A percentile compares a stretch with the other conserved stretches of the same genome.
phyloP scores from a whole-genome alignment of 768 basidiomycete species.

The Lactarius psammicola region DNA sequence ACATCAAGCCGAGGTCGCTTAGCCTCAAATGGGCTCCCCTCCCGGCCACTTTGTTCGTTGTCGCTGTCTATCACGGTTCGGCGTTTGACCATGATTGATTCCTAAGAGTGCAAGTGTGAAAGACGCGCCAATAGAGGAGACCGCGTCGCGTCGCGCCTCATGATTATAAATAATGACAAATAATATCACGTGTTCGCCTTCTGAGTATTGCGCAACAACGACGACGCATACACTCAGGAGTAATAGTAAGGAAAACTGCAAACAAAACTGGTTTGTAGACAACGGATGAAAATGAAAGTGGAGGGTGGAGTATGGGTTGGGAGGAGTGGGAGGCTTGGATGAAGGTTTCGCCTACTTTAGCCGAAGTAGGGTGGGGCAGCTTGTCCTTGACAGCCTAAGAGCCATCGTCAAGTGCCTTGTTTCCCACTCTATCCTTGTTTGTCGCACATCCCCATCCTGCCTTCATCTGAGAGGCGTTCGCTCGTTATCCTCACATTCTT shows the following conservation, averaged over 20 bases:
- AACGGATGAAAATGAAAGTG: not conserved
- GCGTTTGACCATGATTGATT: slow-evolving; percentile 25
- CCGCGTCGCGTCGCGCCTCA: slow-evolving; percentile 10
- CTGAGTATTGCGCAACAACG: not conserved
- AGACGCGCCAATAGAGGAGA: not conserved
- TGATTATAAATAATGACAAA: not conserved
- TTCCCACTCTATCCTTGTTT: not conserved
- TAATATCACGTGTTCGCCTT: slow-evolving; percentile 1
- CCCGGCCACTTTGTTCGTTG: slow-evolving; percentile 20
- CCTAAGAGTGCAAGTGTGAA: not conserved
- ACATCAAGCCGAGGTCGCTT: slow-evolving; percentile 26
- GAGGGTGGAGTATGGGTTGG: not conserved
- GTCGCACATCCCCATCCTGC: not conserved
- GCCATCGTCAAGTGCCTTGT: slow-evolving; percentile 14
- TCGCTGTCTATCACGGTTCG: slow-evolving; percentile 26
- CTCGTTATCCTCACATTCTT: slow-evolving; percentile 20
- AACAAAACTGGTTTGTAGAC: not conserved
- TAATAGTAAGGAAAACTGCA: not conserved
- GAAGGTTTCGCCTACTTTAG: not conserved
- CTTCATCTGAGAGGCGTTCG: slow-evolving; percentile 9
- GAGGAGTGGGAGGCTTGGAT: not conserved
- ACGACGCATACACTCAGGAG: not conserved
- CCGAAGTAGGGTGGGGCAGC: not conserved
- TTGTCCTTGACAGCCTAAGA: not conserved
- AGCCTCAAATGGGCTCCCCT: slow-evolving; percentile 2